These are phyloP conservation scores for Nemania sp. DNA, from an alignment of 2,329 filamentous ascomycete genomes.

Conservation along the genomic window DNA sequence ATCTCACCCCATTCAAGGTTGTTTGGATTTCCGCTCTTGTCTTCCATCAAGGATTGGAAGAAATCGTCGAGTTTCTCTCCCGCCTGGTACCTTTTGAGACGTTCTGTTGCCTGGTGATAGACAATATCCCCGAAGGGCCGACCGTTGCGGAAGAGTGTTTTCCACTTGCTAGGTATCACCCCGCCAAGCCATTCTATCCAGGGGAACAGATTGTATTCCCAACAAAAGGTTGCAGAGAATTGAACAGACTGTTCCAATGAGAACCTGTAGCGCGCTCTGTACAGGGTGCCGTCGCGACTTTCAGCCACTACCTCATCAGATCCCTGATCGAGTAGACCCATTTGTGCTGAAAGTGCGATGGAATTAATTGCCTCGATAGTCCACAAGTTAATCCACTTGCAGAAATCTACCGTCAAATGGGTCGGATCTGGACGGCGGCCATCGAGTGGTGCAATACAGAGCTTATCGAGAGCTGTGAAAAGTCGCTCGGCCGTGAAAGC, in stretches of 20 bases:
- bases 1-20: conserved; percentile 69
- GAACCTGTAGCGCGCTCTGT: conserved; percentile 8
- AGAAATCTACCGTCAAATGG: conserved; percentile 63
- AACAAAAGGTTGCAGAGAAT: background rate
- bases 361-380: conserved; percentile 63
- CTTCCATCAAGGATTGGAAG: conserved; percentile 67
- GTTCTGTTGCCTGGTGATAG: conserved; percentile 57
- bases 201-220: conserved; percentile 5
- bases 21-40: conserved; percentile 55
- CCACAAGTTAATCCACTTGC: conserved; percentile 67
- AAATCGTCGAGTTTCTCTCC: conserved; percentile 71
- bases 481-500: conserved; percentile 58
- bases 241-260: conserved; percentile 2
- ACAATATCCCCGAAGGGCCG: conserved; percentile 51
- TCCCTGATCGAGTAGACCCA: conserved; percentile 5
- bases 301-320: conserved; percentile 6
- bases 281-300: conserved; percentile 1
- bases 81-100: conserved; percentile 58
- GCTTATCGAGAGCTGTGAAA: conserved; percentile 34
- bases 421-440: conserved; percentile 7
- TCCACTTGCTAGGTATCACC: conserved; percentile 9
- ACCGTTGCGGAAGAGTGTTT: background rate
- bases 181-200: conserved; percentile 14
- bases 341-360: conserved; percentile 1
- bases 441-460: conserved; percentile 42